Evolutionary conservation across 495 filamentous ascomycete genomes (phyloP).

Genomic region (Xylaria cubensis): DNA sequence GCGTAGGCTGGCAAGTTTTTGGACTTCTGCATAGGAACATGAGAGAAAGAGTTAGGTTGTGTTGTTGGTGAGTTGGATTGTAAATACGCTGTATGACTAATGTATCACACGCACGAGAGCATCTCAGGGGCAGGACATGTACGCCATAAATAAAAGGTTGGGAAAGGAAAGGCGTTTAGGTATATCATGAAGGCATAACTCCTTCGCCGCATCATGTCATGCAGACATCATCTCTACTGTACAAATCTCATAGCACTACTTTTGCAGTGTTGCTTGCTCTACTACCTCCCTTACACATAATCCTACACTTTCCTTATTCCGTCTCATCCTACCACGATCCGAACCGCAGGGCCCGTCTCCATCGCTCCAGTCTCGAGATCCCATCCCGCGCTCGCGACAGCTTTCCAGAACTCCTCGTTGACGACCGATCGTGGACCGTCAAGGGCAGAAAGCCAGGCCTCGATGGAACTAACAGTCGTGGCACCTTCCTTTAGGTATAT

Average conservation of each 20-base stretch:
- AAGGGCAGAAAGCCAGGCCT: conserved; percentile 79
- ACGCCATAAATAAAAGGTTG: conserved; percentile 9
- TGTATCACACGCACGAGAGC: conserved; percentile 16
- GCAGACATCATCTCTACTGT: conserved; percentile 30
- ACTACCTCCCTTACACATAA: conserved; percentile 1
- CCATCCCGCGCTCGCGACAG: conserved; percentile 49
- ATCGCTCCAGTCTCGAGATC: conserved; percentile 51
- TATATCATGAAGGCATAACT: conserved; percentile 27
- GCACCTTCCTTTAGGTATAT: conserved; percentile 67
- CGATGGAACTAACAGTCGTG: conserved; percentile 58
- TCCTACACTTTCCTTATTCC: conserved; percentile 14
- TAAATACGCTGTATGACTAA: conserved; percentile 30
- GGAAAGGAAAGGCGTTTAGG: conserved; percentile 29
- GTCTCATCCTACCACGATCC: conserved; percentile 29
- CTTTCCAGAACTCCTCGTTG: conserved; percentile 46
- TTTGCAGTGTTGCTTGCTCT: conserved; percentile 18
- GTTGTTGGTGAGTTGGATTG: conserved; percentile 21
- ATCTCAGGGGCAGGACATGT: background rate
- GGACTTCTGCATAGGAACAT: too few relatives aligned
- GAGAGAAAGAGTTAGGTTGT: too few relatives aligned
- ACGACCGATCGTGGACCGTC: conserved; percentile 42
- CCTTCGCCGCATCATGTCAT: conserved; percentile 10
- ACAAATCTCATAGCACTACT: conserved; percentile 16
- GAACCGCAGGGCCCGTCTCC: conserved; percentile 45
- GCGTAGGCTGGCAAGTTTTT: conserved; percentile 36